Evolutionary conservation across 345 rosid species (phyloP).

Genomic region (Populus simonii): DNA sequence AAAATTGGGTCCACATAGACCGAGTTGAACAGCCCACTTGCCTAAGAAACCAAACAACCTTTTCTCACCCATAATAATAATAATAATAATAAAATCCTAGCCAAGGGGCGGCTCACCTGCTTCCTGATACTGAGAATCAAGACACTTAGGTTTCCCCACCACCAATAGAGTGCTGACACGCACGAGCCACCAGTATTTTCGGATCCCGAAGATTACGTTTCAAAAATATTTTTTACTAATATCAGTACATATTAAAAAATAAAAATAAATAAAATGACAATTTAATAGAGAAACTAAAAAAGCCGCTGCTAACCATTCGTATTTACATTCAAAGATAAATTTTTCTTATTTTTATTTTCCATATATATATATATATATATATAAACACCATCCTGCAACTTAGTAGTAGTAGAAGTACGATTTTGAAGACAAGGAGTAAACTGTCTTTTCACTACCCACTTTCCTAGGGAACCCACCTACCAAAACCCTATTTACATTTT

Average conservation of each 20-base stretch:
- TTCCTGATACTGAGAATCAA: slow-evolving; percentile 17
- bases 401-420: background rate
- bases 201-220: background rate
- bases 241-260: no score
- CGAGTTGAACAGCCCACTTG: slow-evolving; percentile 11
- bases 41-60: slow-evolving; percentile 16
- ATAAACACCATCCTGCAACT: background rate
- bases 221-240: no score
- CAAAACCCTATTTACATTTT: slow-evolving; percentile 26
- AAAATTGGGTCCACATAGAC: slow-evolving; percentile 4
- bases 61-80: background rate
- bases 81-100: background rate
- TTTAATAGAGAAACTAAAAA: background rate
- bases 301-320: background rate
- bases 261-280: no score
- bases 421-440: background rate
- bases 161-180: slow-evolving; percentile 27
- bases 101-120: slow-evolving; percentile 34
- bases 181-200: background rate
- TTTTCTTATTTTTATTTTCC: background rate
- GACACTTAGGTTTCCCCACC: slow-evolving; percentile 13
- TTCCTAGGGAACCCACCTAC: background rate
- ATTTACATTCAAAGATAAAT: background rate
- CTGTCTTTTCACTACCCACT: background rate
- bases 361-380: background rate